Conservation (phyloP, 176 grass and related monocot genomes). For the Oryza officinalis region DNA sequence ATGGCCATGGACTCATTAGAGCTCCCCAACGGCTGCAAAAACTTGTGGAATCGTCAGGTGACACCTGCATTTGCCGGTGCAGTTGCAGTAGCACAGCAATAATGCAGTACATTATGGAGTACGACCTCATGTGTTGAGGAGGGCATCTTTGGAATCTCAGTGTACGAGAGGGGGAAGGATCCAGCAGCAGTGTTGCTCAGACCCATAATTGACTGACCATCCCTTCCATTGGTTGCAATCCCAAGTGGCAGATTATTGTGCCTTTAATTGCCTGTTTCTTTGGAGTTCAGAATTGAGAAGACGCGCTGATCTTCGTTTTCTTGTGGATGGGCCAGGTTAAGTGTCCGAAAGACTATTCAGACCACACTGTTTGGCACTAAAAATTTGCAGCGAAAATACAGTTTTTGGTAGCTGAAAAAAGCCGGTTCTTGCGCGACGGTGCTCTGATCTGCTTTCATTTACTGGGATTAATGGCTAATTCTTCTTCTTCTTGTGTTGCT, state of each 20-base stretch:
- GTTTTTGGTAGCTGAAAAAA: conserved; percentile 28
- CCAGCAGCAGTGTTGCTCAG: conserved; percentile 22
- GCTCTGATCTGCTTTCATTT: not conserved
- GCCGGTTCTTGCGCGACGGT: not conserved
- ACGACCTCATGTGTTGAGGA: not conserved
- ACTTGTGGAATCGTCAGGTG: conserved; percentile 13
- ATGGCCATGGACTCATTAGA: conserved; percentile 12
- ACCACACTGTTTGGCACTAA: conserved; percentile 18
- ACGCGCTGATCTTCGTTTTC: conserved; percentile 22
- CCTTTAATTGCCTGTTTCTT: conserved; percentile 23
- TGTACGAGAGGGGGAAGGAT: conserved; percentile 10
- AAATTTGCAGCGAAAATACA: not conserved
- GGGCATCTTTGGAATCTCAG: conserved; percentile 11
- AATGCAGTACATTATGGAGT: conserved; percentile 32
- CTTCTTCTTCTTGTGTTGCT: conserved; percentile 11
- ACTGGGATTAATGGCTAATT: conserved; percentile 12
- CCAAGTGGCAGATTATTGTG: conserved; percentile 20
- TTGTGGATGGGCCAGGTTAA: not conserved
- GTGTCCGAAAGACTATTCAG: not conserved
- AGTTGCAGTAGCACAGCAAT: conserved; percentile 35
- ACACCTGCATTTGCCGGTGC: conserved; percentile 51
- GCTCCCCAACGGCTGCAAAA: conserved; percentile 32
- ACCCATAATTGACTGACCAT: conserved; percentile 11
- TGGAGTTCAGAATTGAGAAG: not conserved
- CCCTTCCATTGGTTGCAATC: not conserved